Base-by-base conservation (phyloP, 805 yeast species). In the Cyberlindnera lachancei region DNA sequence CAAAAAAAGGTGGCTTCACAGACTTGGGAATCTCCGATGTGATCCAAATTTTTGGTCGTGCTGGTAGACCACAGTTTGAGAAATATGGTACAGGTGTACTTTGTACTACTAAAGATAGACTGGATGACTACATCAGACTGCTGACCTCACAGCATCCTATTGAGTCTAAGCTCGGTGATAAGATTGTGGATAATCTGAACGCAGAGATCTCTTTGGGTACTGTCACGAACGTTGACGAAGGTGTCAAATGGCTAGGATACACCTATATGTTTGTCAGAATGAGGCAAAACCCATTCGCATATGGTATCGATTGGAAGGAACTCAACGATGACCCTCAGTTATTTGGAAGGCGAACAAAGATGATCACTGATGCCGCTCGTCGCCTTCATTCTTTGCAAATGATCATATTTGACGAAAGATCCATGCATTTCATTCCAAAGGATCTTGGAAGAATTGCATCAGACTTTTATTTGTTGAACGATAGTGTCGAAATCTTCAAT, bases 1-100 rank as follows among this genome's bases (percentile, higher is more conserved):
- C 97, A 0, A 85, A 88, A 53, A 81, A 80, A 33, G 98, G 98
- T 68, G 98, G 98, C 0, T 85, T 78, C 50, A 74, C 80, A 3
- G 98, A 92, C 52, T 63, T 94, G 24, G 97, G 97, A 2, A 90
- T 92, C 13, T 82, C 96, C 0, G 99, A 92, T 61, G 95, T 92
- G 24, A 82, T 94, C 40, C 99, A 92, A 63, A 92, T 92, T 44
- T 92, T 92, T 61, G 99, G 99, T 46, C 82, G 99, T 64, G 98
- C 98, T 18, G 99, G 99, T 61, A 76, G 99, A 59, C 99, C 99
- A 1, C 98, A 94, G 47, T 92, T 75, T 57, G 95, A 90, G 45
- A 74, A 74, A 35, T 79, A 71, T 50, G 99, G 98, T 67, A 84
- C 90, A 3, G 97, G 97, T 64, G 76, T 87, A 16, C 61, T 92